phyloP scores from a whole-genome alignment of 306 rosid genomes.

The Aeschynomene evenia region DNA sequence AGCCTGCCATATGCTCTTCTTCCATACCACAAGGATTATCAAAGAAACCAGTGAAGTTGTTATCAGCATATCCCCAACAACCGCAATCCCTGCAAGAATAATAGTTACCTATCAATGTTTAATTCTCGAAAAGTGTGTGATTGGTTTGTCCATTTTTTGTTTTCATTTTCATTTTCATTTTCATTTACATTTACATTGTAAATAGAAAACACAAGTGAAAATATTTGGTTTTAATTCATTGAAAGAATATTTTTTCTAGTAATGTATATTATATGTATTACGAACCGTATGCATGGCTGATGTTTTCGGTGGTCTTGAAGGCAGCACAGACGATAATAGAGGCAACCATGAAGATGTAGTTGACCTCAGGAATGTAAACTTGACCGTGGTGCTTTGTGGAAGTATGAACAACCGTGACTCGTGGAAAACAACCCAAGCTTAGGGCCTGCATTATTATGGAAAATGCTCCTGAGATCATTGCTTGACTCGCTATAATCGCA shows the following conservation, averaged over 20 bases:
- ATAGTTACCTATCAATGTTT: too few relatives aligned
- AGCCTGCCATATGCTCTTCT: constrained; percentile 50
- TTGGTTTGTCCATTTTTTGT: too few relatives aligned
- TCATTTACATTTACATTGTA: too few relatives aligned
- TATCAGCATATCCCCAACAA: constrained; percentile 55
- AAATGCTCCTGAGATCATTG: constrained; percentile 68
- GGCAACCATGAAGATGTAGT: constrained; percentile 53
- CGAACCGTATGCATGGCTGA: constrained; percentile 67
- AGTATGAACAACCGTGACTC: constrained; percentile 54
- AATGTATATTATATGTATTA: too few relatives aligned
- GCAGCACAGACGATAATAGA: constrained; percentile 43
- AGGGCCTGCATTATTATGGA: constrained; percentile 51
- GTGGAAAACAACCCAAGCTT: constrained; percentile 58
- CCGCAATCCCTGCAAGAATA: constrained; percentile 63
- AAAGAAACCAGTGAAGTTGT: constrained; percentile 48
- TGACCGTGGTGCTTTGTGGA: constrained; percentile 62
- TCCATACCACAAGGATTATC: constrained; percentile 62
- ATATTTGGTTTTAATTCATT: too few relatives aligned
- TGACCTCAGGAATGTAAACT: constrained; percentile 63
- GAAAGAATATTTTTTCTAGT: too few relatives aligned
- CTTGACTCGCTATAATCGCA: constrained; percentile 67
- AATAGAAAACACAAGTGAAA: too few relatives aligned
- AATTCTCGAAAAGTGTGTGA: too few relatives aligned
- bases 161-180: too few relatives aligned
- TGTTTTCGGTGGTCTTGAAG: constrained; percentile 51